Conservation (phyloP, 1,139 yeast genomes). For the Zygosaccharomyces pseudobailii region DNA sequence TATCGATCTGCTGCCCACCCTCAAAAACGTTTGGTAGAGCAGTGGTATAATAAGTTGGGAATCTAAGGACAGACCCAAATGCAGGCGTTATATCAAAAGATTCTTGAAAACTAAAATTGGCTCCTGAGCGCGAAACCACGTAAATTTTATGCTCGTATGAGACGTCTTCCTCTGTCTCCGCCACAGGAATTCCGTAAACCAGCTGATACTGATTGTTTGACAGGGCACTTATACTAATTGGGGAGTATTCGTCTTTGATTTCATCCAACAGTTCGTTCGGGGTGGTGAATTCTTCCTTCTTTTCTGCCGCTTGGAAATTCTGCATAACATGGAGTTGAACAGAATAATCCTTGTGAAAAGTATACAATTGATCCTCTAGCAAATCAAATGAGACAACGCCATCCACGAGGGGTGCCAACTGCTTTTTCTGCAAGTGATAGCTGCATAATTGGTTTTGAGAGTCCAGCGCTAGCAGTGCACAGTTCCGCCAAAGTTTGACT, state of each 20-base stretch:
- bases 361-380: constrained; percentile 7
- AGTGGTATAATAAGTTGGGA: constrained; percentile 45
- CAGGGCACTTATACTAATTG: constrained; percentile 17
- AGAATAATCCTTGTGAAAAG: constrained; percentile 8
- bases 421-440: neutral
- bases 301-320: neutral
- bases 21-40: constrained; percentile 44
- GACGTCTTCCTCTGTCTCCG: constrained; percentile 21
- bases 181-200: constrained; percentile 21
- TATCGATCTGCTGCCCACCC: constrained; percentile 34
- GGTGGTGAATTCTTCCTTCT: constrained; percentile 4
- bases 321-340: constrained; percentile 8
- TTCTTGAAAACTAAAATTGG: constrained; percentile 29
- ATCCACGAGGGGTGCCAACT: neutral
- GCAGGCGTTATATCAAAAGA: constrained; percentile 55
- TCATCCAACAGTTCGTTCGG: constrained; percentile 18
- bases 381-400: constrained; percentile 19
- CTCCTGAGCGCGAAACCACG: constrained; percentile 16
- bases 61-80: constrained; percentile 50
- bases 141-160: constrained; percentile 25
- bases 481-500: constrained; percentile 1
- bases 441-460: constrained; percentile 3
- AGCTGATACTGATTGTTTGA: constrained; percentile 17
- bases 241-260: constrained; percentile 17
- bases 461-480: constrained; percentile 9